phyloP scores from a whole-genome alignment of 306 rosid genomes.

The Erythrophleum fordii region DNA sequence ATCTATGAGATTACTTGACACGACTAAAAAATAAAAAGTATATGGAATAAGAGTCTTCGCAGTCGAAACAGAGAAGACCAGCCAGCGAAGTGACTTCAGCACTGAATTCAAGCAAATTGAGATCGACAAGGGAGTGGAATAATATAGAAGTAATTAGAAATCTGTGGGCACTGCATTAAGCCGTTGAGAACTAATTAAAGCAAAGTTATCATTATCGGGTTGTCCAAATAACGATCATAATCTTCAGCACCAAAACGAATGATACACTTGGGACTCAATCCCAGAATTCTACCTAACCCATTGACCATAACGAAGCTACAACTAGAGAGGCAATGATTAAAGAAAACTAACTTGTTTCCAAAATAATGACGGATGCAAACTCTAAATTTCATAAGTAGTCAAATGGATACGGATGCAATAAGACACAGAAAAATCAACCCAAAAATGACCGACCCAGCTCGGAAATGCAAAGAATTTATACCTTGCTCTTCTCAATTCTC shows the following conservation, averaged over 20 bases:
- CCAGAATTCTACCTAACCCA: conserved; percentile 27
- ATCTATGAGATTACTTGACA: not conserved
- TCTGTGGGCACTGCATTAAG: conserved; percentile 31
- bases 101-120: conserved; percentile 26
- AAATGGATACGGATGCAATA: conserved; percentile 3
- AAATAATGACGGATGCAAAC: not conserved
- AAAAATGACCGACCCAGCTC: conserved; percentile 6
- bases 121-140: conserved; percentile 8
- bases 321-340: not conserved
- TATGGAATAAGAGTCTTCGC: not conserved
- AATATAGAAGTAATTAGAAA: conserved; percentile 32
- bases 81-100: conserved; percentile 23
- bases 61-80: conserved; percentile 8
- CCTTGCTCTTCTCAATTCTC: conserved; percentile 91
- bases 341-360: not conserved
- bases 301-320: conserved; percentile 30
- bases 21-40: not conserved
- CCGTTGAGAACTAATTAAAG: conserved; percentile 9
- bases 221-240: conserved; percentile 28
- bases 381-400: conserved; percentile 10
- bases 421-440: conserved; percentile 7
- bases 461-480: conserved; percentile 34
- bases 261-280: conserved; percentile 1
- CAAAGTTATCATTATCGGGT: conserved; percentile 23
- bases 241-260: conserved; percentile 33